Evolutionary conservation across 2,329 filamentous ascomycete species (phyloP), one percentile per base, ranked within the genome.

Genomic region (Penicillium brasilianum): DNA sequence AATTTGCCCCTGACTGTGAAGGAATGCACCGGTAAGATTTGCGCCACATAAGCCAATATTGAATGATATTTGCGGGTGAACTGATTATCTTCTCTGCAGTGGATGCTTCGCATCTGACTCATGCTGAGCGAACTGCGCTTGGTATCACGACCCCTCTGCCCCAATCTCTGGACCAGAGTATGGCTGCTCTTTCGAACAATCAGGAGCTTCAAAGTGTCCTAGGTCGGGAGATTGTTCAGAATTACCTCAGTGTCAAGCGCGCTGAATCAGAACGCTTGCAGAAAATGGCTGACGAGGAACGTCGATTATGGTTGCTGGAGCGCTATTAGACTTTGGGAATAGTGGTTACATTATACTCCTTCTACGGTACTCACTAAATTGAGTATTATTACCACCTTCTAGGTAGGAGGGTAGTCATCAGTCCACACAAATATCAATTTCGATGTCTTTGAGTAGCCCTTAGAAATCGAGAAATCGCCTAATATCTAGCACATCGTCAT

Each of bases 131-230:
- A n/a, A 54, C 64, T 6, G 64, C 65, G 8, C 67, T 78, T 7
- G 77, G 76, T 6, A 79, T 81, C 54, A 77, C 71, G 2, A 73
- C 69, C 0, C 66, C 64, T 20, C 64, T 80, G 13, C 78, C 78
- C 1, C 74, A 70, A 32, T 70, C 70, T 0, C 65, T 80, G 14
- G 64, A 71, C 2, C 66, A 77, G 55, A 79, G 76, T 59, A 67
- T 80, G 10, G 61, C 53, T 7, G 68, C 69, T 3, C 69, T 81
- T 18, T 70, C 74, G 41, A 46, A 63, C 0, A 68, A 80, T 58
- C 30, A 60, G 14, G 61, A 67, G 9, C 58, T 80, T 2, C 66
- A 70, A 32, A 55, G 61, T 0, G 36, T 75, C 1, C 62, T 80
- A 5, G 76, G 76, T 3, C 51, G 66, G 6, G 59, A 65, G 0